Percentiles rank a stretch among this genome's conserved stretches.
Evolutionary conservation across 2,329 filamentous ascomycete genomes (phyloP).

Genomic region (Furcasterigmium sp.): DNA sequence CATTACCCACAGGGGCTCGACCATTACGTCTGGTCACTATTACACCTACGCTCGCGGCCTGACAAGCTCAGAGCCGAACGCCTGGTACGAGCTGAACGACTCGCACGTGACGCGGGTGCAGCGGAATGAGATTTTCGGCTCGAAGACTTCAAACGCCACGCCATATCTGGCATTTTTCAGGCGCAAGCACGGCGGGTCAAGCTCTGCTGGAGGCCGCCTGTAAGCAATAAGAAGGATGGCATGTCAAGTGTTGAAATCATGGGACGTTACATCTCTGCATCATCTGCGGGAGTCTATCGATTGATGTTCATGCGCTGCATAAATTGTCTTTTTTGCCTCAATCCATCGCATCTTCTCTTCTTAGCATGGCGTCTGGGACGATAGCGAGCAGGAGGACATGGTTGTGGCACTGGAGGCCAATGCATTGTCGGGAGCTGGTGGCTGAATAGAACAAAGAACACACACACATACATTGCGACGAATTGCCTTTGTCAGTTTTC

Average conservation of each 20-base stretch:
- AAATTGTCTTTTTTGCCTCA: no score
- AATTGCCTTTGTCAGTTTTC: no score
- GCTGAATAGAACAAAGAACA: no score
- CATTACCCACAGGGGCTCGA: constrained; percentile 67
- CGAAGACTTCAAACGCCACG: constrained; percentile 30
- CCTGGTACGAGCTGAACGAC: constrained; percentile 49
- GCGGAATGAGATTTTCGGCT: constrained; percentile 24
- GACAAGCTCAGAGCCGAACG: constrained; percentile 32
- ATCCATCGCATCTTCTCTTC: no score
- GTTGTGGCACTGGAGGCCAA: no score
- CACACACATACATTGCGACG: no score
- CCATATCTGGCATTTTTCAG: constrained; percentile 44
- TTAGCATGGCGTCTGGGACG: no score
- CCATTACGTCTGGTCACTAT: constrained; percentile 73
- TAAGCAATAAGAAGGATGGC: background rate
- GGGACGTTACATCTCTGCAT: no score
- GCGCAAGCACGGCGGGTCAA: constrained; percentile 22
- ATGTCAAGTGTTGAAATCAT: background rate
- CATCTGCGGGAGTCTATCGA: no score
- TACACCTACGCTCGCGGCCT: constrained; percentile 62
- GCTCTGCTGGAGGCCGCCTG: background rate
- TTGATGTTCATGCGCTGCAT: no score
- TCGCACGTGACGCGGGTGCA: constrained; percentile 28
- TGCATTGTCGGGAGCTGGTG: no score
- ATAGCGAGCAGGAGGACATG: no score